These are phyloP conservation scores for Phytophthora pisi DNA, from an alignment of 352 stramenopile species.

Conservation along the genomic window DNA sequence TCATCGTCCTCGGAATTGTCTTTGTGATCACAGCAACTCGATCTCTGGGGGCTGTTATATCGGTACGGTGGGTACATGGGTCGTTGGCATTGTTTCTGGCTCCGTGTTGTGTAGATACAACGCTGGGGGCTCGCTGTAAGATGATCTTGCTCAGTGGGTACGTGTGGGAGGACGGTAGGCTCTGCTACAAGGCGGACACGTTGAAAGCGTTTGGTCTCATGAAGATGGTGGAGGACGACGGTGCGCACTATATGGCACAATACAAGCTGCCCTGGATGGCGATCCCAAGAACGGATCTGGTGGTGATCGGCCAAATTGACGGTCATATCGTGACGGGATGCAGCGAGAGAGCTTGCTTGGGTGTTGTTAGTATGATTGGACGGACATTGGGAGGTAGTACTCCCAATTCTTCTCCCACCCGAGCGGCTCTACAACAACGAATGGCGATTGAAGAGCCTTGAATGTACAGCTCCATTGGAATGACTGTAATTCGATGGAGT, in stretches of 20 bases:
- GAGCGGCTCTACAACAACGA: not conserved
- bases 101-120: conserved; percentile 1
- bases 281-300: conserved; percentile 11
- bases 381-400: conserved; percentile 1
- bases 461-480: too few relatives aligned
- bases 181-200: conserved; percentile 15
- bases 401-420: not conserved
- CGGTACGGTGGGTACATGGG: not conserved
- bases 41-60: conserved; percentile 3
- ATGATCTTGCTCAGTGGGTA: conserved; percentile 15
- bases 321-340: conserved; percentile 1
- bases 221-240: conserved; percentile 12
- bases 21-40: conserved; percentile 8
- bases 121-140: conserved; percentile 6
- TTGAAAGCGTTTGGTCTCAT: conserved; percentile 16
- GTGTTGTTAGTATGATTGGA: conserved; percentile 8
- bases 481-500: too few relatives aligned
- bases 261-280: conserved; percentile 13
- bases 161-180: conserved; percentile 10
- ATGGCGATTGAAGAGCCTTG: not conserved
- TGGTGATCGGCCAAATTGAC: conserved; percentile 6
- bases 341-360: conserved; percentile 6
- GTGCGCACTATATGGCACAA: not conserved
- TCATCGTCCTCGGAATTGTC: conserved; percentile 13
- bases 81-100: conserved; percentile 2